Evolutionary conservation across 2,329 filamentous ascomycete genomes (phyloP), one percentile per base, ranked within the genome.

Genomic region (Scolecobasidium constrictum): DNA sequence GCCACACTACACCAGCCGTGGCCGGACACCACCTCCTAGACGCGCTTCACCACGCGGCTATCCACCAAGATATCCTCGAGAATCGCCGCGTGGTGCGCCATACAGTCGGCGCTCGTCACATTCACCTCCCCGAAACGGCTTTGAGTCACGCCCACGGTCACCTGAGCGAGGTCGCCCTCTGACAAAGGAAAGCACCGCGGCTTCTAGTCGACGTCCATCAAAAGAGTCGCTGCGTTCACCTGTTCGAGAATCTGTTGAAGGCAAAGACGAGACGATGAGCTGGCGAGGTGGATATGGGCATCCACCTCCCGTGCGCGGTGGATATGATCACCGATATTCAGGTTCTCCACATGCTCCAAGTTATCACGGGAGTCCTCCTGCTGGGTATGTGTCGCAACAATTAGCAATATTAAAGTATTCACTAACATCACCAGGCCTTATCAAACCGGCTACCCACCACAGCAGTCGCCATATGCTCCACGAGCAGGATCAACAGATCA

Each of bases 381-480:
- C 71, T 53, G 64, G 67, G 74, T 76, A 64, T 61, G 66, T 60
- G 40, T 41, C 26, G n/a, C n/a, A n/a, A n/a, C n/a, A n/a, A 46
- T 39, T 31, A 48, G 50, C 42, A 23, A 47, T 42, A 26, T 46
- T 42, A 46, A 2, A 22, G 11, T 7, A 23, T 38, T 50, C 53
- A 23, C 61, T 62, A 48, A 59, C 40, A 46, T 26, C 45, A 46
- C 38, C 40, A 65, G 62, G 46, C 67, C 66, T 48, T 62, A 61
- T n/a, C 55, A 60, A 46, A 63, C 65, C 48, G 80, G 75, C 21
- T 80, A 80, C 60, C 81, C 79, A 7, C 59, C 61, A 22, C 62
- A 63, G 23, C 63, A 63, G 16, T 70, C 78, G 21, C 71, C 73
- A 19, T 80, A 81, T 53, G 64, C 40, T 12, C 33, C 40, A 16